A percentile compares a stretch with the other conserved stretches of the same genome.
Conservation (phyloP, 768 basidiomycete genomes). For the Rubroboletus pulcherrimus region DNA sequence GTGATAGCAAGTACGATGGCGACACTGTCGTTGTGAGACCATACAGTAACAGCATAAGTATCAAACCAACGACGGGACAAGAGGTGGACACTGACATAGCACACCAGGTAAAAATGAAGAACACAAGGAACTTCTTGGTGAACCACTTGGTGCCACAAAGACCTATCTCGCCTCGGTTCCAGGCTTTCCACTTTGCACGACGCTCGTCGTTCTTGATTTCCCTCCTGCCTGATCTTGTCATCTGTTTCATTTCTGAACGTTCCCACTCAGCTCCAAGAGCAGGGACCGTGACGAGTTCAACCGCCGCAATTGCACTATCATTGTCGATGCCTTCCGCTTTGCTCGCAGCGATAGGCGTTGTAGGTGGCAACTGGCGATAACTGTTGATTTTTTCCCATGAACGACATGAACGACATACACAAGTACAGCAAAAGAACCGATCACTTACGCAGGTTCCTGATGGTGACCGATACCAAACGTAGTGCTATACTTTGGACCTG, state of each 20-base stretch:
- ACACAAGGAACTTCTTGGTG: slow-evolving; percentile 69
- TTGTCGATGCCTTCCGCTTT: slow-evolving; percentile 37
- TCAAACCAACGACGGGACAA: neutral
- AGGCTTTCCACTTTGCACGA: slow-evolving; percentile 62
- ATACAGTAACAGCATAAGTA: slow-evolving; percentile 2
- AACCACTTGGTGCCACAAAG: slow-evolving; percentile 72
- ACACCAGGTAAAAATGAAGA: slow-evolving; percentile 59
- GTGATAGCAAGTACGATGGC: slow-evolving; percentile 73
- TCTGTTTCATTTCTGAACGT: slow-evolving; percentile 67
- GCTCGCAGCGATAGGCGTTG: slow-evolving; percentile 17
- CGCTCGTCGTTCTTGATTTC: slow-evolving; percentile 57
- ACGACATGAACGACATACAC: slow-evolving; percentile 7
- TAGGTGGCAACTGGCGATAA: slow-evolving; percentile 43
- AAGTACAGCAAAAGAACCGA: neutral
- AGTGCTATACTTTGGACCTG: slow-evolving; percentile 71
- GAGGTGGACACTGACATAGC: slow-evolving; percentile 40
- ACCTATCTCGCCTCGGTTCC: slow-evolving; percentile 77
- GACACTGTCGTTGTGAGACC: slow-evolving; percentile 38
- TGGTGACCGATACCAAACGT: slow-evolving; percentile 46
- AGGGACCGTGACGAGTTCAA: slow-evolving; percentile 91
- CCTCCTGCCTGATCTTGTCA: slow-evolving; percentile 67
- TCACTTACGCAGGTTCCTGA: slow-evolving; percentile 45
- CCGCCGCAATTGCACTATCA: slow-evolving; percentile 40
- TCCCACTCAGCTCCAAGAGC: slow-evolving; percentile 91
- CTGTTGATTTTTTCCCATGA: slow-evolving; percentile 23